Percentiles rank a stretch among this genome's conserved stretches.
Evolutionary conservation across 129 eudicot genomes (phyloP).

Genomic region (carrot (Daucus carota)): DNA sequence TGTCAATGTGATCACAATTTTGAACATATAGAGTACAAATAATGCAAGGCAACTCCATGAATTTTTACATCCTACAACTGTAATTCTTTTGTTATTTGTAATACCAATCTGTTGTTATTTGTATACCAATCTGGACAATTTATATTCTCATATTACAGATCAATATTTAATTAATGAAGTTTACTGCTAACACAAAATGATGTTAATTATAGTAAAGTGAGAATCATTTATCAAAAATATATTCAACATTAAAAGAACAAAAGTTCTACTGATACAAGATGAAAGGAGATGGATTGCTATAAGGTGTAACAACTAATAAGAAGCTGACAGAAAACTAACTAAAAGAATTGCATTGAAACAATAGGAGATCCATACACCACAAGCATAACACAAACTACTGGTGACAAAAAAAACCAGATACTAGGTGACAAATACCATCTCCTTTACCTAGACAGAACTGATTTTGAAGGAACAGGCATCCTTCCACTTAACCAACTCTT

Average conservation of each 20-base stretch:
- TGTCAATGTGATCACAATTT: no score
- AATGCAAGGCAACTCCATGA: no score
- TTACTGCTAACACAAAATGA: background rate
- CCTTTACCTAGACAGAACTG: background rate
- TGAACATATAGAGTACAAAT: no score
- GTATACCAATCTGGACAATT: no score
- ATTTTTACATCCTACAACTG: no score
- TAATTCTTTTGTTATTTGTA: no score
- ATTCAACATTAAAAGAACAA: background rate
- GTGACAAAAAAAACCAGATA: background rate
- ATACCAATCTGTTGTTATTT: no score
- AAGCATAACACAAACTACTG: background rate
- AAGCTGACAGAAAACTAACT: background rate
- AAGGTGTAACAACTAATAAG: background rate
- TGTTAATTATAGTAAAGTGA: no score
- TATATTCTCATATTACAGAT: no score
- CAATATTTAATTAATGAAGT: no score
- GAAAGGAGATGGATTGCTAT: background rate
- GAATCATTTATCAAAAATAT: background rate
- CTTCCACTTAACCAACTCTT: conserved; percentile 36
- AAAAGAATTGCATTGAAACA: background rate
- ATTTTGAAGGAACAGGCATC: conserved; percentile 16
- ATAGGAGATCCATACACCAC: background rate
- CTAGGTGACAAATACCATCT: background rate
- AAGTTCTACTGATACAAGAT: background rate